Percentiles rank a stretch among this genome's conserved stretches.
Evolutionary conservation across 2,329 filamentous ascomycete species (phyloP).

Genomic region (Fusarium aywerte): DNA sequence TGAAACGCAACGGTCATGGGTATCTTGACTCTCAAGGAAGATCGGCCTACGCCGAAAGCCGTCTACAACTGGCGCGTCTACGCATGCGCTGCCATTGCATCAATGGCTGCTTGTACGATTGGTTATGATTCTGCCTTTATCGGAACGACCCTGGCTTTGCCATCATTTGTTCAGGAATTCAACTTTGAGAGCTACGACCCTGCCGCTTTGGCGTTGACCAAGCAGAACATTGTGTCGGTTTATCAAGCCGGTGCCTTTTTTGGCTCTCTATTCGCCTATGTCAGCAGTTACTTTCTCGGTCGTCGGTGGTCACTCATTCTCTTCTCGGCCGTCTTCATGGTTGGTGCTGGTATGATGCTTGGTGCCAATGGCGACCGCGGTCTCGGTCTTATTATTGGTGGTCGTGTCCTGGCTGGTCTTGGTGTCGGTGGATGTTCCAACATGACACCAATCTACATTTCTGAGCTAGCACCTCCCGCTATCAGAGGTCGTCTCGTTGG

Average conservation of each 20-base stretch:
- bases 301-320: conserved; percentile 71
- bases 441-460: conserved; percentile 71
- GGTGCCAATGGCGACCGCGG: conserved; percentile 70
- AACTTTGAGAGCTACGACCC: conserved; percentile 63
- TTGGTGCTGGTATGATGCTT: conserved; percentile 79
- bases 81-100: conserved; percentile 63
- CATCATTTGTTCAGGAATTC: conserved; percentile 77
- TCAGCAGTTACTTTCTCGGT: conserved; percentile 73
- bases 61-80: conserved; percentile 73
- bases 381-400: conserved; percentile 71
- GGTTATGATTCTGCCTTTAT: conserved; percentile 80
- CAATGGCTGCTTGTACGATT: conserved; percentile 67
- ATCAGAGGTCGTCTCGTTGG: conserved; percentile 73
- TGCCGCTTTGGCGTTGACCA: conserved; percentile 66
- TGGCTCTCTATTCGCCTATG: conserved; percentile 76
- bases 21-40: conserved; percentile 64
- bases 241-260: conserved; percentile 90
- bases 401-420: conserved; percentile 71
- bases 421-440: conserved; percentile 72
- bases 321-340: conserved; percentile 71
- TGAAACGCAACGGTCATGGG: conserved; percentile 50
- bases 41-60: conserved; percentile 65
- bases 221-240: conserved; percentile 81
- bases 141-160: conserved; percentile 77
- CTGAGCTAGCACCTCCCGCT: conserved; percentile 69